Base-by-base conservation (phyloP, 257 asterid genomes). In the Solanum appendiculatum region DNA sequence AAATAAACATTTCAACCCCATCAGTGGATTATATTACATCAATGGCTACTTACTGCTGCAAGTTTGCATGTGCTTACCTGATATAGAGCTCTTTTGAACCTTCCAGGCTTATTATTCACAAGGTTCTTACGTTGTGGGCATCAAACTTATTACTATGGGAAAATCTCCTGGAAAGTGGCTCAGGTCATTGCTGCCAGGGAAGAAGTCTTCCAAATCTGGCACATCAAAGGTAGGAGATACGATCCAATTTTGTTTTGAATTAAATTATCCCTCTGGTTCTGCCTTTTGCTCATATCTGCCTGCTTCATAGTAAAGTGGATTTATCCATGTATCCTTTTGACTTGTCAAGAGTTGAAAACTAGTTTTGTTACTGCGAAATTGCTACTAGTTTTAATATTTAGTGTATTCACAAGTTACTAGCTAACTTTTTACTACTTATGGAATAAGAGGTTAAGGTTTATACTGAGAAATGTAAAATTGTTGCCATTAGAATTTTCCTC, bases 151-250 rank as follows among this genome's bases (percentile, higher is more conserved):
- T 15, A 85, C 31, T 51, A 94, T 94, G 97, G 95, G 96, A 80
- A 94, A 91, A 85, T 94, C 97, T 89, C 96, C 97, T 16, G 97
- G 92, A 85, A 93, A 93, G 88, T 94, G 95, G 97, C 88, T 94
- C 88, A 92, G 91, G 87, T 87, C 92, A 51, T 86, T 94, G 44
- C 88, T 92, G 40, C 88, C 91, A 86, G 90, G 94, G 78, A 92
- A 89, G 86, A 94, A 88, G 89, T 69, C 89, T 25, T 87, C 94
- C 37, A 93, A 91, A 78, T 88, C 93, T 37, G 89, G 82, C 87
- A 48, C 84, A 39, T 78, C 91, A 2, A 91, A 88, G 85, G 93
- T 91, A 86, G 88, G 93, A 83, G 91, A 87, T 58, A 83, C 77
- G 3, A 46, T 29, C 21, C 68, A 48, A 46, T 29, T 80, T 80